Evolutionary conservation across 225 moss, liverwort and hornwort species (phyloP), one percentile per base, ranked within the genome.

Genomic region (Marchantia paleacea): DNA sequence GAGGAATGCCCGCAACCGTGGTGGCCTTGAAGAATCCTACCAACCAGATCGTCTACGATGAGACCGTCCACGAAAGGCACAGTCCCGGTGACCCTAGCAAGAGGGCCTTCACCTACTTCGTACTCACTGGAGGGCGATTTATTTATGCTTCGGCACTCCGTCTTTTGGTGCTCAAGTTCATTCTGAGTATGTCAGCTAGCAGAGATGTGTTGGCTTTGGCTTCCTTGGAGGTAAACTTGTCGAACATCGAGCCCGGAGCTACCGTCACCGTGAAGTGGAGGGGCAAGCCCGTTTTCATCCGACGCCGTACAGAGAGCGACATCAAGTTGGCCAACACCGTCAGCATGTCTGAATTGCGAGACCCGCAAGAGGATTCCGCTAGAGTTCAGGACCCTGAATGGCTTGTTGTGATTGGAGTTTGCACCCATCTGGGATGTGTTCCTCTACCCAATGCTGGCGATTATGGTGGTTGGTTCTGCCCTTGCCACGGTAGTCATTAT

Each of bases 261-360:
- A 87, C 87, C 13, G 87, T 87, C 66, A 87, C 87, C 26, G 87
- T 87, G 26, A 87, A 87, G 87, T 87, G 87, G 87, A 84, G 87
- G 55, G 87, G 87, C 55, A 87, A 87, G 74, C 87, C 87, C 12
- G 87, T 87, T 8, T 87, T 87, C 77, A 87, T 87, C 71, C 84
- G 87, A 47, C 87, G 75, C 62, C 84, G 87, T 49, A 87, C 87
- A 7, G 87, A 87, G 47, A 29, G 53, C 18, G 87, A 87, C 29
- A 83, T 87, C 67, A 87, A 85, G 74, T 63, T 62, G 13, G 87
- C 87, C 14, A 87, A 85, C 80, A 78, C 55, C 39, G 85, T 85
- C 0, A 82, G 69, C 80, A 60, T 87, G 31, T 39, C 51, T 24
- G 84, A 85, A 6, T 66, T 87, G 53, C 80, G 87, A 75, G 87